Percentiles rank a stretch among this genome's conserved stretches.
These are phyloP conservation scores for Darksidea phi DNA, from an alignment of 495 filamentous ascomycete genomes.

Conservation along the genomic window DNA sequence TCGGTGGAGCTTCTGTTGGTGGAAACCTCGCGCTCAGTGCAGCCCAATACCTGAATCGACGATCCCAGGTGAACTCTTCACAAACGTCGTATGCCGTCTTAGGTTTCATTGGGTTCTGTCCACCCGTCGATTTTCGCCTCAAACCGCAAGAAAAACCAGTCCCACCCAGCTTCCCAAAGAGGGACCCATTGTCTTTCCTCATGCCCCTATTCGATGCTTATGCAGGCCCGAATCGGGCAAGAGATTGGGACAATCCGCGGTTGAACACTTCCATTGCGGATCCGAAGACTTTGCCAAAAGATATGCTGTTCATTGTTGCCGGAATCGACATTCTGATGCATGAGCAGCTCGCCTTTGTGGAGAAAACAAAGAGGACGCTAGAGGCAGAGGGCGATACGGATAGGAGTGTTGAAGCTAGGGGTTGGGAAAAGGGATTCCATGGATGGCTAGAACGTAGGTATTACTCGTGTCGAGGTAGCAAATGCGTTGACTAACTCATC, in stretches of 20 bases:
- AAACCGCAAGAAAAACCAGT: constrained; percentile 39
- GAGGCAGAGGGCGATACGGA: constrained; percentile 3
- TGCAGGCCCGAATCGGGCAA: constrained; percentile 25
- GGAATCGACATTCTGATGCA: constrained; percentile 38
- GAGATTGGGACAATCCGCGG: constrained; percentile 11
- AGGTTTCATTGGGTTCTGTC: constrained; percentile 7
- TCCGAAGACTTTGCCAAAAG: constrained; percentile 25
- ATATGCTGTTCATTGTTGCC: constrained; percentile 36
- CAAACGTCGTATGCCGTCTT: neutral
- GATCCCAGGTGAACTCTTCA: neutral
- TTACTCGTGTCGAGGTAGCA: neutral
- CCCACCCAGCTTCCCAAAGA: constrained; percentile 36
- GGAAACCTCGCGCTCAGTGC: constrained; percentile 40
- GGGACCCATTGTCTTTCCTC: constrained; percentile 39
- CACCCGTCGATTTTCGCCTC: constrained; percentile 39
- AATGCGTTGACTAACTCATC: neutral
- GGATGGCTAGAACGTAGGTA: constrained; percentile 43
- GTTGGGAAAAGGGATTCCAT: constrained; percentile 42
- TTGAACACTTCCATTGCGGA: constrained; percentile 39
- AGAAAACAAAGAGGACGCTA: constrained; percentile 32
- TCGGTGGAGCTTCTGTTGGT: constrained; percentile 40
- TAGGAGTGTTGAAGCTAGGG: constrained; percentile 30
- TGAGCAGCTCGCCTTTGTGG: constrained; percentile 37
- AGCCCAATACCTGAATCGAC: constrained; percentile 10
- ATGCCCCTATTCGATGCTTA: constrained; percentile 43